Evolutionary conservation across 331 rosid species (phyloP).

Genomic region (Spiraea crenata): DNA sequence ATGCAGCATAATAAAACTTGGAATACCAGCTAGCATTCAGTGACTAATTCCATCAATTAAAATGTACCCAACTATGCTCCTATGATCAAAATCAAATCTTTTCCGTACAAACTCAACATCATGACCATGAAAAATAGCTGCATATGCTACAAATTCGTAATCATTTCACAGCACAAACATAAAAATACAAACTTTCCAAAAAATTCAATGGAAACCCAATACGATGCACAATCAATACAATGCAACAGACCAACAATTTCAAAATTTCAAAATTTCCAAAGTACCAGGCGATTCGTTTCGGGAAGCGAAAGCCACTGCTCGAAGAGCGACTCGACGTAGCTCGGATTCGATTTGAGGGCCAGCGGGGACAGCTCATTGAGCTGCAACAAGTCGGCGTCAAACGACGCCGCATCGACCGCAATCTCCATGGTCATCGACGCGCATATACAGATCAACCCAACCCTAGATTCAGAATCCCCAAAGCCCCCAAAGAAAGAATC

Average conservation of each 20-base stretch:
- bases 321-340: constrained; percentile 70
- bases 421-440: constrained; percentile 76
- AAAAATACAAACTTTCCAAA: background rate
- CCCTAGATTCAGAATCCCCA: constrained; percentile 37
- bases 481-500: constrained; percentile 4
- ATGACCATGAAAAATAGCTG: background rate
- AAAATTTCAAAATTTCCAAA: background rate
- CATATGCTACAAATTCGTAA: background rate
- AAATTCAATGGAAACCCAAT: background rate
- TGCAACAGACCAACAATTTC: background rate
- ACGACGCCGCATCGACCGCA: constrained; percentile 66
- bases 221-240: constrained; percentile 14
- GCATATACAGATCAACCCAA: constrained; percentile 36
- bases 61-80: background rate
- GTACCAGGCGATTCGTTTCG: constrained; percentile 80
- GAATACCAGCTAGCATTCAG: too few relatives aligned
- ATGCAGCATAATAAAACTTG: too few relatives aligned
- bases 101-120: constrained; percentile 1
- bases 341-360: constrained; percentile 71
- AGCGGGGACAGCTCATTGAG: constrained; percentile 76
- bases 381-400: constrained; percentile 90
- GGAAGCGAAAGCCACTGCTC: constrained; percentile 97
- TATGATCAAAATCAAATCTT: background rate
- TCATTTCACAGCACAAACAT: background rate
- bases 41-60: background rate